Conservation (phyloP, 2,329 filamentous ascomycete genomes). For the Verticillium longisporum region DNA sequence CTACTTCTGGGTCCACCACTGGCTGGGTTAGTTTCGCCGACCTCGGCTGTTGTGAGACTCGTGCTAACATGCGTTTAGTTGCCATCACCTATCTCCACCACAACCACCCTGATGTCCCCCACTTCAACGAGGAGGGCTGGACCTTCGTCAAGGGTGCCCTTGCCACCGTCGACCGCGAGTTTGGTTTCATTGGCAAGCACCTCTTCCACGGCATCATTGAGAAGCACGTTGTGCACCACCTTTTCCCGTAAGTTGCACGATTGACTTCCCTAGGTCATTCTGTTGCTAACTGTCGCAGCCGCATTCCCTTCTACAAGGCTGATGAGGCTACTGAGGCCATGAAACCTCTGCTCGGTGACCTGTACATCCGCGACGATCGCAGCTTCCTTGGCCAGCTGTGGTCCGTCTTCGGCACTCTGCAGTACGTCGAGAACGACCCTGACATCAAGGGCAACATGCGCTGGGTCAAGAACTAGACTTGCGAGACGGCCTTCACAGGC, state of each 20-base stretch:
- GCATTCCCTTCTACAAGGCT: slow-evolving; percentile 53
- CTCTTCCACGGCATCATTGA: slow-evolving; percentile 57
- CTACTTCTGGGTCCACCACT: slow-evolving; percentile 66
- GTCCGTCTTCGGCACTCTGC: slow-evolving; percentile 37
- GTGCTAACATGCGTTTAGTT: slow-evolving; percentile 31
- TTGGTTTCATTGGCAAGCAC: slow-evolving; percentile 54
- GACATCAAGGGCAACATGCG: slow-evolving; percentile 25
- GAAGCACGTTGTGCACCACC: slow-evolving; percentile 56
- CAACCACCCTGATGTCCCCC: slow-evolving; percentile 48
- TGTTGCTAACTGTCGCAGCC: slow-evolving; percentile 14
- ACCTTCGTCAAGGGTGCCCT: slow-evolving; percentile 55
- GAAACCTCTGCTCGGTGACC: slow-evolving; percentile 45
- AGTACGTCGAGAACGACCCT: slow-evolving; percentile 37
- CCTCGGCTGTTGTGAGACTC: neutral
- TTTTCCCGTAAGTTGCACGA: slow-evolving; percentile 39
- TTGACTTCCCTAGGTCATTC: too few relatives aligned
- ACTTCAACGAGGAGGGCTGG: slow-evolving; percentile 50
- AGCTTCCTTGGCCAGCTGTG: slow-evolving; percentile 38
- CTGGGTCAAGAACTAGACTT: slow-evolving; percentile 19
- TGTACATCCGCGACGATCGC: slow-evolving; percentile 40
- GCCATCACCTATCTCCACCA: slow-evolving; percentile 73
- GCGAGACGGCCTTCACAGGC: neutral
- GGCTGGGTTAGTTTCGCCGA: slow-evolving; percentile 45
- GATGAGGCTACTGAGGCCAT: slow-evolving; percentile 52
- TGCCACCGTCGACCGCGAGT: slow-evolving; percentile 55